Base-by-base conservation (phyloP, 139 green algal species). In the Deuterostichococcus epilithicus region DNA sequence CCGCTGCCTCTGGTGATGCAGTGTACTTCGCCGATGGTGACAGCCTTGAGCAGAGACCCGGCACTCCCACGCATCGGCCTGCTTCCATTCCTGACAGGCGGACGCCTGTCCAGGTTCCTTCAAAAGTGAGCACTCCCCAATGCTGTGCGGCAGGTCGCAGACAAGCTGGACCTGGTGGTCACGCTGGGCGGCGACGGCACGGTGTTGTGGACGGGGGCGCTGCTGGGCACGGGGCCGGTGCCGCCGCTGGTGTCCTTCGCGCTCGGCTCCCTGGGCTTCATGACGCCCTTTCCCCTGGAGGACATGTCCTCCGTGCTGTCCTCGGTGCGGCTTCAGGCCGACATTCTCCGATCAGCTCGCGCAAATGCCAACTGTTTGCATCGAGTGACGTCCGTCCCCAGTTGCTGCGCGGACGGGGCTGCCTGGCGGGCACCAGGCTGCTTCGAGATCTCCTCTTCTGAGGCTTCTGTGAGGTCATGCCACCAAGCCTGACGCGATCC, bases 131-230 rank as follows among this genome's bases (percentile, higher is more conserved):
- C 18, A n/a, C 52, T n/a, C 13, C 28, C 13, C 8, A 91, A 39
- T 86, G 86, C 10, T n/a, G n/a, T n/a, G n/a, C 67, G 78, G 36
- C 74, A 83, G 34, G 85, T 94, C 35, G 84, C 83, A 8, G 67
- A 78, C 44, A 67, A 78, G 68, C 65, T 97, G 59, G 93, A 97
- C 76, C 86, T 96, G 44, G 86, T 94, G 28, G 78, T 97, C 22
- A 91, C 92, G 23, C 81, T 98, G 60, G 94, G 92, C 36, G 93
- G 94, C 44, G 94, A 98, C 76, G 94, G 94, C 47, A 98, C 94
- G 1, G 88, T 97, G 74, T 82, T 98, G 75, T 98, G 93, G 92
- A 91, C 91, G 1, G 92, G 87, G 72, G 89, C 92, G 74, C 86
- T 96, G 52, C 92, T 96, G 77, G 86, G 84, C 79, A 89, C 86